phyloP scores from a whole-genome alignment of 768 basidiomycete genomes.

The Tulasnella sp. region DNA sequence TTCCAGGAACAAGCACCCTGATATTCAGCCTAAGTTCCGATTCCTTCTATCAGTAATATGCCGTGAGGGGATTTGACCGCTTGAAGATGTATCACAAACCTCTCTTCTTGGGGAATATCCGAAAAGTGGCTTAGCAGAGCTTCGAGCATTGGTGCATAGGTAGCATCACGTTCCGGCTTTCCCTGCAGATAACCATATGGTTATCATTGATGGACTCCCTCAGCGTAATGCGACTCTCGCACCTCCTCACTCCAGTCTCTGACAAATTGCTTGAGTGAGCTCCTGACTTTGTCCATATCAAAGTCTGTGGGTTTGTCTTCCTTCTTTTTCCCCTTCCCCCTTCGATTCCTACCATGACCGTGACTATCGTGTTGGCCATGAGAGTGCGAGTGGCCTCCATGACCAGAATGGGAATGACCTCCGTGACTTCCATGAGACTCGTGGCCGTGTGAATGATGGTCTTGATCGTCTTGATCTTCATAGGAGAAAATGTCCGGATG shows the following conservation, averaged over 20 bases:
- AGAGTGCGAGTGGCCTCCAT: not conserved
- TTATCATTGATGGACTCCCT: not conserved
- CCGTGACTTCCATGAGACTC: not conserved
- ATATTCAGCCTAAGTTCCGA: slow-evolving; percentile 35
- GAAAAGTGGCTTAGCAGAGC: slow-evolving; percentile 57
- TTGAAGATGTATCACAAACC: slow-evolving; percentile 27
- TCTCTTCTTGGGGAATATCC: slow-evolving; percentile 40
- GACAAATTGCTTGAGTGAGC: slow-evolving; percentile 86
- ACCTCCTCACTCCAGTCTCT: slow-evolving; percentile 85
- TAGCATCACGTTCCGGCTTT: slow-evolving; percentile 56
- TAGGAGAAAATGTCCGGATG: slow-evolving; percentile 68
- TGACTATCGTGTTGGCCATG: not conserved
- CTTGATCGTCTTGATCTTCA: slow-evolving; percentile 22
- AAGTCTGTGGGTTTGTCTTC: slow-evolving; percentile 47
- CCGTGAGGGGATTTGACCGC: not conserved
- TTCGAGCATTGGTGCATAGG: slow-evolving; percentile 73
- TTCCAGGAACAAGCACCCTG: slow-evolving; percentile 79
- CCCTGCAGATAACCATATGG: slow-evolving; percentile 38
- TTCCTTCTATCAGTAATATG: not conserved
- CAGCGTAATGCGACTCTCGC: not conserved
- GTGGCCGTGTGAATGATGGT: slow-evolving; percentile 20
- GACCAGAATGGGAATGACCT: not conserved
- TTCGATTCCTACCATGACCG: not conserved
- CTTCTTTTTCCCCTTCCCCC: slow-evolving; percentile 17
- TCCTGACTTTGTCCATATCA: slow-evolving; percentile 84